A percentile compares a stretch with the other conserved stretches of the same genome.
These are phyloP conservation scores for Melaleuca alternifolia DNA, from an alignment of 345 rosid species.

Conservation along the genomic window DNA sequence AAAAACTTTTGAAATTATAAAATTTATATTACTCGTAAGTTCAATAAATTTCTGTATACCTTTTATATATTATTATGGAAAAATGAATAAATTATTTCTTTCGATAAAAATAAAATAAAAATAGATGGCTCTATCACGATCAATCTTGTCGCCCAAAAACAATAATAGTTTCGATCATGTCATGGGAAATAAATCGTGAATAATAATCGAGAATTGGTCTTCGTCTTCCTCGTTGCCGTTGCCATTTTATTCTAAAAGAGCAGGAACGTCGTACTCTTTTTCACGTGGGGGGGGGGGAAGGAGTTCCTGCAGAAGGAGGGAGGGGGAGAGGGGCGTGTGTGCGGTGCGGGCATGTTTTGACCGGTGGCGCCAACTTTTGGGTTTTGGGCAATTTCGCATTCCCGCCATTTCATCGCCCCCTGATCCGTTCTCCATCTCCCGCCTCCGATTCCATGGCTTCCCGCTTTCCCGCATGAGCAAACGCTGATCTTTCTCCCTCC, in stretches of 20 bases:
- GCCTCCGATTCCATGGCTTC: neutral
- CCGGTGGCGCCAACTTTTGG: constrained; percentile 8
- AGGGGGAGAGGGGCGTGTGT: neutral
- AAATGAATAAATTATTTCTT: too few relatives aligned
- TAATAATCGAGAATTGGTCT: too few relatives aligned
- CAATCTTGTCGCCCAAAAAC: too few relatives aligned
- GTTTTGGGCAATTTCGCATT: neutral
- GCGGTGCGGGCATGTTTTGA: neutral
- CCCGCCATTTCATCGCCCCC: neutral
- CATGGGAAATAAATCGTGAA: too few relatives aligned
- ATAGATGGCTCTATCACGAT: too few relatives aligned
- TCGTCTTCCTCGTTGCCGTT: too few relatives aligned
- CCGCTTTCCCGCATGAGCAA: neutral
- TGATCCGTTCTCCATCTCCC: neutral
- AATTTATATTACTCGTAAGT: too few relatives aligned
- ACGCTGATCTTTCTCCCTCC: neutral
- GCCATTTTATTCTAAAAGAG: neutral
- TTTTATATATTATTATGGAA: too few relatives aligned
- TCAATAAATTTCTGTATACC: too few relatives aligned
- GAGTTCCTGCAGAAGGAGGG: neutral
- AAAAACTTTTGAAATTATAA: too few relatives aligned
- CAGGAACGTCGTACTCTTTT: neutral
- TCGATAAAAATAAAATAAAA: too few relatives aligned
- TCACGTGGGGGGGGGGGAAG: neutral
- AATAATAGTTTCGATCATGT: too few relatives aligned